phyloP scores from a whole-genome alignment of 2,329 filamentous ascomycete genomes.

The Trichophyton mentagrophytes region DNA sequence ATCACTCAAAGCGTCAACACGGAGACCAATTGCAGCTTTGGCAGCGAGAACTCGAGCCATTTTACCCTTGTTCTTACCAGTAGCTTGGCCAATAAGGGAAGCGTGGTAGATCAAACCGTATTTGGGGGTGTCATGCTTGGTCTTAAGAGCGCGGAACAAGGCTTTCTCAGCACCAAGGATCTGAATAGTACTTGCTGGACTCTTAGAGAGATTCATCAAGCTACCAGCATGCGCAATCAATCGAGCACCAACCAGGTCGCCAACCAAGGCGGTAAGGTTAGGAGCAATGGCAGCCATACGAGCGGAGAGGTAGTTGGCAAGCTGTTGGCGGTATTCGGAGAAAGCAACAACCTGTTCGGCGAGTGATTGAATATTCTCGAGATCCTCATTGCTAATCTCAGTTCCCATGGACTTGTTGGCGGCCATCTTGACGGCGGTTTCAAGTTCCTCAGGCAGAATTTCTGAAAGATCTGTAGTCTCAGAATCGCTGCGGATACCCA shows the following conservation, averaged over 20 bases:
- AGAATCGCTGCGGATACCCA: constrained; percentile 78
- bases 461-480: constrained; percentile 67
- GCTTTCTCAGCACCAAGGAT: constrained; percentile 98
- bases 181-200: constrained; percentile 88
- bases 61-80: constrained; percentile 98
- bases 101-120: constrained; percentile 92
- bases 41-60: constrained; percentile 92
- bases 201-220: constrained; percentile 88
- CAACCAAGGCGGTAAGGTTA: constrained; percentile 85
- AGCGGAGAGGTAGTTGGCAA: constrained; percentile 76
- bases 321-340: constrained; percentile 76
- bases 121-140: constrained; percentile 97
- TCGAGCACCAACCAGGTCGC: constrained; percentile 84
- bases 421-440: constrained; percentile 78
- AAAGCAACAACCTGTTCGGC: constrained; percentile 89
- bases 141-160: constrained; percentile 94
- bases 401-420: constrained; percentile 98
- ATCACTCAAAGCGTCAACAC: constrained; percentile 77
- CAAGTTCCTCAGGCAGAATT: constrained; percentile 89
- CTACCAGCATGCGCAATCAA: constrained; percentile 92
- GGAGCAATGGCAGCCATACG: constrained; percentile 96
- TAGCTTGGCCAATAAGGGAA: constrained; percentile 89
- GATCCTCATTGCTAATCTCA: constrained; percentile 83
- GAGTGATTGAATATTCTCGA: constrained; percentile 81
- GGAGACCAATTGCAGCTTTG: constrained; percentile 83